A percentile compares a stretch with the other conserved stretches of the same genome.
phyloP scores from a whole-genome alignment of 164 flowering plant genomes.

The Macadamia integrifolia region DNA sequence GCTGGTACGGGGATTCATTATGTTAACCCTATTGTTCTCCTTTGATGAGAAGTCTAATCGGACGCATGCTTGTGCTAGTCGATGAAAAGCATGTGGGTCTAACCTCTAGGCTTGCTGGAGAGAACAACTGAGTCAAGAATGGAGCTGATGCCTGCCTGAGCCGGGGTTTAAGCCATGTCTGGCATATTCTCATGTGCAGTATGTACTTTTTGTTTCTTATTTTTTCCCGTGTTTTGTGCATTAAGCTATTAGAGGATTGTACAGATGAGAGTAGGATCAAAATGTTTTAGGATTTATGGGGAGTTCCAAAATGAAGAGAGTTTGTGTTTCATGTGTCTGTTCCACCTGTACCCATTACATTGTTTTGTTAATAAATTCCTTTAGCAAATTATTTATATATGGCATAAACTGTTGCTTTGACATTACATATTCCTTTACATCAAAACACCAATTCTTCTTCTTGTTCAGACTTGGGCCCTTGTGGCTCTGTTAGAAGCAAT shows the following conservation, averaged over 20 bases:
- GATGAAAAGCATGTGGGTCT: neutral
- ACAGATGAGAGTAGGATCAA: conserved; percentile 33
- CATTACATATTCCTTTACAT: too few relatives aligned
- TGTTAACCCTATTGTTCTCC: neutral
- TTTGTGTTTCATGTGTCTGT: too few relatives aligned
- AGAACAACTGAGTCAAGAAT: conserved; percentile 1
- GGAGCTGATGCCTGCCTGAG: neutral
- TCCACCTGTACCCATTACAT: too few relatives aligned
- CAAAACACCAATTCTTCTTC: too few relatives aligned
- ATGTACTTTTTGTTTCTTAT: conserved; percentile 1
- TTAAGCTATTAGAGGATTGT: conserved; percentile 37
- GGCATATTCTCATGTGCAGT: neutral
- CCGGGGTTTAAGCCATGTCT: conserved; percentile 1
- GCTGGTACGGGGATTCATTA: neutral
- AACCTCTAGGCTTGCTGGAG: neutral
- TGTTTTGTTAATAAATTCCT: too few relatives aligned
- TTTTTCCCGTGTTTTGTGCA: conserved; percentile 20
- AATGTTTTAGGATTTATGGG: too few relatives aligned
- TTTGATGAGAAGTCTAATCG: conserved; percentile 6
- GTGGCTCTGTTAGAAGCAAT: too few relatives aligned
- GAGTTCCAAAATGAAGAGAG: too few relatives aligned
- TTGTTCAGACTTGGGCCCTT: too few relatives aligned
- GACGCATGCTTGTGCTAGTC: conserved; percentile 1
- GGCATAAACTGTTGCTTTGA: too few relatives aligned
- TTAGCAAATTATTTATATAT: too few relatives aligned